A percentile compares a stretch with the other conserved stretches of the same genome.
These are phyloP conservation scores for Coemansia erecta DNA, from an alignment of 192 early-diverging fungal species.

Conservation along the genomic window DNA sequence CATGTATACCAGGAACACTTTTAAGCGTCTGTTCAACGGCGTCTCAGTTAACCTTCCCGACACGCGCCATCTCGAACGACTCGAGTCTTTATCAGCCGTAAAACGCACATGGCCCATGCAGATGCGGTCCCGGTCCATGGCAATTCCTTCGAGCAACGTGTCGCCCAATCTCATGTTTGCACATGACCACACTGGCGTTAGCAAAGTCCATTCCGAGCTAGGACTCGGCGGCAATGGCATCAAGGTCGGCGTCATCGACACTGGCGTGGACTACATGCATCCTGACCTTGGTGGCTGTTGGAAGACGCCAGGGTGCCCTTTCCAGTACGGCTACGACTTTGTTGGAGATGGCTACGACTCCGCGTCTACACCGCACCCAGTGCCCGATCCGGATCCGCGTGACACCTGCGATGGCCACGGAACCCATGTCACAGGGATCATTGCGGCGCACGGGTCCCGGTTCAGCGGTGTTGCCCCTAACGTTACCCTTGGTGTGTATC, in stretches of 20 bases:
- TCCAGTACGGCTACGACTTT: conserved; percentile 63
- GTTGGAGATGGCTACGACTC: conserved; percentile 57
- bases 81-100: conserved; percentile 30
- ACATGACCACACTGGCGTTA: conserved; percentile 60
- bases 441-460: conserved; percentile 65
- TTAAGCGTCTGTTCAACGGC: conserved; percentile 51
- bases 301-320: conserved; percentile 59
- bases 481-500: conserved; percentile 74
- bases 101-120: conserved; percentile 51
- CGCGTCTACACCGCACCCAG: conserved; percentile 28
- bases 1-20: conserved; percentile 35
- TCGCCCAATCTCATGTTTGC: conserved; percentile 50
- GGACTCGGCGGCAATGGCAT: conserved; percentile 62
- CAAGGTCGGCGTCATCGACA: conserved; percentile 53
- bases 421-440: conserved; percentile 68
- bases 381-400: conserved; percentile 56
- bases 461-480: conserved; percentile 81
- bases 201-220: conserved; percentile 52
- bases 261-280: conserved; percentile 54
- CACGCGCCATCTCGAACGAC: conserved; percentile 25
- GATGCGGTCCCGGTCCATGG: conserved; percentile 37
- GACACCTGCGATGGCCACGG: conserved; percentile 66
- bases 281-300: conserved; percentile 53
- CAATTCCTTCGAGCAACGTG: conserved; percentile 41
- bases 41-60: conserved; percentile 45